These are phyloP conservation scores for Phycomyces blakesleeanus DNA, from an alignment of 192 early-diverging fungal genomes.

Conservation along the genomic window DNA sequence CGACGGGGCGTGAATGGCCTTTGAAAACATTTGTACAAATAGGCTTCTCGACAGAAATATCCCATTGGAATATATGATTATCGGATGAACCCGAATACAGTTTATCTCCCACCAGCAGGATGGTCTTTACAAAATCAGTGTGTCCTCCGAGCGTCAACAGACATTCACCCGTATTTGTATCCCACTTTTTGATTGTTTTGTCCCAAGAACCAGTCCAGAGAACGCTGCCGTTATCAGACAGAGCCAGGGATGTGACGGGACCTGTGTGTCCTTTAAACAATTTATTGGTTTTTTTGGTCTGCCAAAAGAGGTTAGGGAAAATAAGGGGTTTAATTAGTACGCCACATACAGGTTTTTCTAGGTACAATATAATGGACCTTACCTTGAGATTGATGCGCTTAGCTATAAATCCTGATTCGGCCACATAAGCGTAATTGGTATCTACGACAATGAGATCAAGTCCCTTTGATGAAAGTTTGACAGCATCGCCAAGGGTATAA, in stretches of 20 bases:
- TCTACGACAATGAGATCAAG: constrained; percentile 45
- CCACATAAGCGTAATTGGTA: constrained; percentile 51
- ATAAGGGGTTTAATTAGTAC: too few relatives aligned
- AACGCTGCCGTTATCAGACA: constrained; percentile 50
- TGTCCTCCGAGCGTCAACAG: constrained; percentile 72
- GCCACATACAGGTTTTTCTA: too few relatives aligned
- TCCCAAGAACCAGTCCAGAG: constrained; percentile 95
- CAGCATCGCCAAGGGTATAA: constrained; percentile 56
- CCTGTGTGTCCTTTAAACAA: constrained; percentile 63
- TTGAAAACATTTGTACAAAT: constrained; percentile 39
- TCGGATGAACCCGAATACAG: constrained; percentile 83
- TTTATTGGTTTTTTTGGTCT: constrained; percentile 52
- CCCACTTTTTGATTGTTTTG: constrained; percentile 83
- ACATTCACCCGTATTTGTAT: constrained; percentile 61
- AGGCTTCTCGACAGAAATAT: constrained; percentile 50
- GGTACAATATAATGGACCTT: constrained; percentile 4
- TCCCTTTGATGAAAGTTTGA: constrained; percentile 62
- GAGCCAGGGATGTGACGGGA: constrained; percentile 64
- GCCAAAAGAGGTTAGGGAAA: constrained; percentile 2
- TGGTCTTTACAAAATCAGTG: constrained; percentile 86
- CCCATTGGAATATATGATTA: constrained; percentile 73
- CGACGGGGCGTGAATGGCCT: constrained; percentile 50
- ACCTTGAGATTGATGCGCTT: constrained; percentile 66
- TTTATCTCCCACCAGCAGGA: constrained; percentile 41
- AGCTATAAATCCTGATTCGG: constrained; percentile 70